Evolutionary conservation across 352 stramenopile genomes (phyloP).

Genomic region (Phytophthora tubulina): DNA sequence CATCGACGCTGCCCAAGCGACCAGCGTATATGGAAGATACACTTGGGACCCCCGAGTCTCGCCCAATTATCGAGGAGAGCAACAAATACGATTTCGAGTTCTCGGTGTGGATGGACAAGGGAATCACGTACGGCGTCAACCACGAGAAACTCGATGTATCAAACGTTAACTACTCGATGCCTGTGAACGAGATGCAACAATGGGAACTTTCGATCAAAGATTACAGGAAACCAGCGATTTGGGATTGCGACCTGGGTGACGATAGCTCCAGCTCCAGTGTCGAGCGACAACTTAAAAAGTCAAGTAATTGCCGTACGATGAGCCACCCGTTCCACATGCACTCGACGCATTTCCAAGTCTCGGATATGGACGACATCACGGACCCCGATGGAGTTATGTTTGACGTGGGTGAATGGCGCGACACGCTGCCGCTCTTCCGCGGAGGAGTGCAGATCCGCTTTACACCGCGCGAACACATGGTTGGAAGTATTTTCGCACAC

Average conservation of each 20-base stretch:
- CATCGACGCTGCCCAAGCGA: conserved; percentile 51
- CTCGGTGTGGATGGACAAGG: conserved; percentile 72
- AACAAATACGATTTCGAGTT: conserved; percentile 83
- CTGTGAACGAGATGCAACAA: conserved; percentile 71
- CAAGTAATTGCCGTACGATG: conserved; percentile 69
- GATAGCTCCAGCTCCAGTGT: conserved; percentile 21
- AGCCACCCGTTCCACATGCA: conserved; percentile 87
- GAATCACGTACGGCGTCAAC: conserved; percentile 73
- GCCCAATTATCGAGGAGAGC: conserved; percentile 31
- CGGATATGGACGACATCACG: conserved; percentile 46
- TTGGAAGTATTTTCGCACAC: conserved; percentile 72
- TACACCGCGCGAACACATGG: conserved; percentile 68
- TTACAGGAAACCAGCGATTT: conserved; percentile 49
- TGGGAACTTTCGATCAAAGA: conserved; percentile 73
- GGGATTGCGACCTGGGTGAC: conserved; percentile 50
- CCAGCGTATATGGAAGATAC: conserved; percentile 70
- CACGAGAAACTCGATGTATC: conserved; percentile 53
- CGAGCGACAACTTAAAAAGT: conserved; percentile 21
- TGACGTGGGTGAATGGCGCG: conserved; percentile 73
- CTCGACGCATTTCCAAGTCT: conserved; percentile 78
- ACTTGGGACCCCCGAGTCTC: conserved; percentile 24
- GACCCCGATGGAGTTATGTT: conserved; percentile 72
- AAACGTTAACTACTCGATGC: conserved; percentile 76
- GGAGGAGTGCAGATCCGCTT: conserved; percentile 74
- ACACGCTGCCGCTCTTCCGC: conserved; percentile 81